phyloP scores from a whole-genome alignment of 2,329 filamentous ascomycete genomes.

The Thelonectria rubi region DNA sequence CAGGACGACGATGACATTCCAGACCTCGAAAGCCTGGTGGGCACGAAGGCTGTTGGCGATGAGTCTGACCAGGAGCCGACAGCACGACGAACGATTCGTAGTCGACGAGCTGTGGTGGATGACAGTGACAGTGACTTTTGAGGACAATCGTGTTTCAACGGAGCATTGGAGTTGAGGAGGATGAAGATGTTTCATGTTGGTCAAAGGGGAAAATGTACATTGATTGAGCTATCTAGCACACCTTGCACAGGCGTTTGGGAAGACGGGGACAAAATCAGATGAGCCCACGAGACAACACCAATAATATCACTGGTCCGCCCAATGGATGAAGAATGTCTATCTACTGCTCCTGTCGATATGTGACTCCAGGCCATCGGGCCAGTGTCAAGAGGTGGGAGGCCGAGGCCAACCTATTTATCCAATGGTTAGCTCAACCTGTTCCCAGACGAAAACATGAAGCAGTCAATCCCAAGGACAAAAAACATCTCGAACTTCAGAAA shows the following conservation, averaged over 20 bases:
- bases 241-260: neutral
- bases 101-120: conserved; percentile 43
- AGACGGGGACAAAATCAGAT: neutral
- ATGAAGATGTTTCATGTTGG: neutral
- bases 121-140: conserved; percentile 46
- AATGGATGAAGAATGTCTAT: conserved; percentile 7
- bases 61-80: conserved; percentile 34
- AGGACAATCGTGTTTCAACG: conserved; percentile 9
- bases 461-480: conserved; percentile 14
- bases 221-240: conserved; percentile 29
- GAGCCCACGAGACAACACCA: conserved; percentile 1
- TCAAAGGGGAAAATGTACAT: conserved; percentile 18
- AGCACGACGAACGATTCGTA: conserved; percentile 35
- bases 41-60: conserved; percentile 22
- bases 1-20: conserved; percentile 54
- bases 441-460: conserved; percentile 1
- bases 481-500: conserved; percentile 53
- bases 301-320: neutral
- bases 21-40: conserved; percentile 46
- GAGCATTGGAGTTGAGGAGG: neutral
- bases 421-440: conserved; percentile 29
- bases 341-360: neutral
- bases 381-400: too few species aligned
- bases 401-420: conserved; percentile 21
- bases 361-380: too few species aligned